Evolutionary conservation across 2,329 filamentous ascomycete species (phyloP).

Genomic region (Verticillium klebahnii): DNA sequence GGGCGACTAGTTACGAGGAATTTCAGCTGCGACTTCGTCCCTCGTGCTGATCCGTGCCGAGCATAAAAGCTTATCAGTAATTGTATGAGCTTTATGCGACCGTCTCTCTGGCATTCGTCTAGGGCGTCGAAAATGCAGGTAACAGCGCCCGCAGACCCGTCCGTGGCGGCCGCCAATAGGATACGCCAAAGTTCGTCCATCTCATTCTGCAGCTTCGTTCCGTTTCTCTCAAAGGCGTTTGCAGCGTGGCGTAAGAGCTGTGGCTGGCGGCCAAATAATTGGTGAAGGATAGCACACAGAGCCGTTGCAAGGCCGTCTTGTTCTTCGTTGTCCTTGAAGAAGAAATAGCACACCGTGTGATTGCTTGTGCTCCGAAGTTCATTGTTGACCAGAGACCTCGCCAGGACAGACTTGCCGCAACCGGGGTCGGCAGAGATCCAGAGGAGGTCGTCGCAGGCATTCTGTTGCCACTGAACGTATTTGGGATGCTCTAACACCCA

Average conservation of each 20-base stretch:
- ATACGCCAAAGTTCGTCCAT: slow-evolving; percentile 8
- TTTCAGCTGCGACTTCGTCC: background rate
- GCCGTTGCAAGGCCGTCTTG: slow-evolving; percentile 23
- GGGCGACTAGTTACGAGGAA: slow-evolving; percentile 10
- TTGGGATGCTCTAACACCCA: slow-evolving; percentile 24
- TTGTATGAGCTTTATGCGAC: background rate
- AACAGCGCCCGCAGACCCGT: background rate
- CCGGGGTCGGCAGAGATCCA: slow-evolving; percentile 34
- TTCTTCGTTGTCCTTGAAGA: slow-evolving; percentile 30
- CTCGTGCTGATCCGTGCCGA: slow-evolving; percentile 17
- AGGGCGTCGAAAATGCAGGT: slow-evolving; percentile 9
- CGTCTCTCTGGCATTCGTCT: slow-evolving; percentile 6
- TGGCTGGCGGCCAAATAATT: slow-evolving; percentile 23
- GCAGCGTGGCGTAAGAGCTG: slow-evolving; percentile 17
- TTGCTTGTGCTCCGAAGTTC: slow-evolving; percentile 13
- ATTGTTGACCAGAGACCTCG: slow-evolving; percentile 26
- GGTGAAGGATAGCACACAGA: slow-evolving; percentile 29
- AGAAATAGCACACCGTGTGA: slow-evolving; percentile 27
- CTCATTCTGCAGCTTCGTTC: slow-evolving; percentile 10
- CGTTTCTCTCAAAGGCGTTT: slow-evolving; percentile 14
- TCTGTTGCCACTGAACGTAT: slow-evolving; percentile 21
- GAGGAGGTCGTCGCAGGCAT: slow-evolving; percentile 20
- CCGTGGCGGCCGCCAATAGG: slow-evolving; percentile 3
- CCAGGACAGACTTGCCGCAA: slow-evolving; percentile 34
- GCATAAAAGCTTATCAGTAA: slow-evolving; percentile 3